These are phyloP conservation scores for Globisporangium radiosum DNA, from an alignment of 352 stramenopile genomes.

Conservation along the genomic window DNA sequence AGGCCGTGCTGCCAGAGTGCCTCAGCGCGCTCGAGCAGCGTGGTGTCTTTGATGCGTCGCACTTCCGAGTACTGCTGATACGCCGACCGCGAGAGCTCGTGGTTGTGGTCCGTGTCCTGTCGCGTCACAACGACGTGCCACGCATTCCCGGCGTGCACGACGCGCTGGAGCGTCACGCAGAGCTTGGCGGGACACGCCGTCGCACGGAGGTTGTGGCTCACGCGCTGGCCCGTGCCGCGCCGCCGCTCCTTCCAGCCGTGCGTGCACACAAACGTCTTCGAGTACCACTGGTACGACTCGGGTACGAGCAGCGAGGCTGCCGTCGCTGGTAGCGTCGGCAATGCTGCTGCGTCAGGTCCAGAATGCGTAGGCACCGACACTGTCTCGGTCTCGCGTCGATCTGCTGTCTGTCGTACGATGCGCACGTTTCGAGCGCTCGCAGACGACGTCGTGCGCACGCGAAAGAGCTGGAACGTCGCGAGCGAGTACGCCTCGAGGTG, in stretches of 20 bases:
- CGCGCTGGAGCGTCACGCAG: constrained; percentile 60
- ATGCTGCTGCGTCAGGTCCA: neutral
- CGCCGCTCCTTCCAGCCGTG: constrained; percentile 72
- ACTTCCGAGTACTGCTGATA: constrained; percentile 72
- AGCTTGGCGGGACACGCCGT: constrained; percentile 63
- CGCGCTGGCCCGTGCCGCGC: constrained; percentile 56
- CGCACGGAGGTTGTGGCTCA: constrained; percentile 62
- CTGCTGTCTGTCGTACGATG: constrained; percentile 41
- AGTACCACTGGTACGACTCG: constrained; percentile 63
- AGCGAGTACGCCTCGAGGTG: constrained; percentile 54
- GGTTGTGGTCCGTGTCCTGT: constrained; percentile 65
- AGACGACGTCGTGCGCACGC: constrained; percentile 69
- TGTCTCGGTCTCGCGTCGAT: constrained; percentile 11
- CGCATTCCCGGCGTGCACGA: constrained; percentile 15
- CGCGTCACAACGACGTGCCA: constrained; percentile 74
- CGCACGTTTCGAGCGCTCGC: constrained; percentile 53
- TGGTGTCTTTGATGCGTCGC: constrained; percentile 54
- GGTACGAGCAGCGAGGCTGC: constrained; percentile 30
- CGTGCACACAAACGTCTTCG: constrained; percentile 75
- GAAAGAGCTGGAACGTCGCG: constrained; percentile 63
- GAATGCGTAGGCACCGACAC: neutral
- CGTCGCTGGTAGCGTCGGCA: neutral
- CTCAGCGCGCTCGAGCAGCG: constrained; percentile 47
- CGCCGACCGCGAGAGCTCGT: constrained; percentile 45
- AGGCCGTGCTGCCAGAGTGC: constrained; percentile 50